Percentiles rank a stretch among this genome's conserved stretches.
phyloP scores from a whole-genome alignment of 2,329 filamentous ascomycete species.

The Monosporascus sp. region DNA sequence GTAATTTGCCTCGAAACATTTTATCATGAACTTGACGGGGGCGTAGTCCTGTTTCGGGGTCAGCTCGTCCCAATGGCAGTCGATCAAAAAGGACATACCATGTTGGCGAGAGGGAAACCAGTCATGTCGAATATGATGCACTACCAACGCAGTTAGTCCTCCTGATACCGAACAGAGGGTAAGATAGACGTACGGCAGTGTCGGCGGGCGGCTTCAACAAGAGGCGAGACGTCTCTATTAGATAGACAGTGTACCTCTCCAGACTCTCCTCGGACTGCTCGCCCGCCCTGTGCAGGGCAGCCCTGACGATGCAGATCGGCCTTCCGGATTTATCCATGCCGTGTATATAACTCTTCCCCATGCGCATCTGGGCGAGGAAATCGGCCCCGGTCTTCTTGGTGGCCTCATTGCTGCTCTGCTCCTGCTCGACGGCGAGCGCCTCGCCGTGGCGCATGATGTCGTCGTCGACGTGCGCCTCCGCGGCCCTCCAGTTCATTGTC shows the following conservation, averaged over 20 bases:
- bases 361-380: conserved; percentile 76
- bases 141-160: conserved; percentile 39
- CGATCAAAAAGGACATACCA: conserved; percentile 49
- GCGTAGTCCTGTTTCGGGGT: conserved; percentile 66
- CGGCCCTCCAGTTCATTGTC: conserved; percentile 85
- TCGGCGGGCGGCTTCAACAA: conserved; percentile 75
- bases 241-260: conserved; percentile 86
- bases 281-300: conserved; percentile 73
- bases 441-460: conserved; percentile 81
- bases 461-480: conserved; percentile 82
- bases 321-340: conserved; percentile 78
- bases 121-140: conserved; percentile 96
- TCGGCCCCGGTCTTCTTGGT: conserved; percentile 67
- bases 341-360: conserved; percentile 92
- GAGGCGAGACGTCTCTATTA: conserved; percentile 91
- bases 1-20: conserved; percentile 98
- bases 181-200: conserved; percentile 69
- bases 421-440: conserved; percentile 56
- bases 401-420: conserved; percentile 50
- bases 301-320: conserved; percentile 82
- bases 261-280: conserved; percentile 79
- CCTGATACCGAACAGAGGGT: too few relatives aligned
- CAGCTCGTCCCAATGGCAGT: conserved; percentile 6
- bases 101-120: conserved; percentile 87
- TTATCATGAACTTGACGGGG: conserved; percentile 98